phyloP scores from a whole-genome alignment of 192 early-diverging fungal genomes.

The Bifiguratus adelaidae region DNA sequence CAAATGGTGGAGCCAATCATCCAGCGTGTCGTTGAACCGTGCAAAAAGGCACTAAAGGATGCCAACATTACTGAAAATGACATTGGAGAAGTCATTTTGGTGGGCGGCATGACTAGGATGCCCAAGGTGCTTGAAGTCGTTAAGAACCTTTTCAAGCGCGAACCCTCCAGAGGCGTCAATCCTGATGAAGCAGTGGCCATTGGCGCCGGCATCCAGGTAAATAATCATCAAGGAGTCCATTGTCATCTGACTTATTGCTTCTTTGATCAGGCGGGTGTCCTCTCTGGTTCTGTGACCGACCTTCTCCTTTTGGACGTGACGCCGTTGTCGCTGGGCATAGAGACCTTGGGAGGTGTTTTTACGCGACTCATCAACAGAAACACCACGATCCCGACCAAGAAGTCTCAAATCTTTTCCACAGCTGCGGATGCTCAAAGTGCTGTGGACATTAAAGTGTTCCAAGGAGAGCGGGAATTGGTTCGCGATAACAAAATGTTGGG shows the following conservation, averaged over 20 bases:
- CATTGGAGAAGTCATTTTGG: conserved; percentile 90
- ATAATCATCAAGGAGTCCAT: background rate
- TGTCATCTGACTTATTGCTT: background rate
- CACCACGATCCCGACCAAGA: conserved; percentile 98
- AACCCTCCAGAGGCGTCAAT: conserved; percentile 89
- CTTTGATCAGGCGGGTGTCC: conserved; percentile 63
- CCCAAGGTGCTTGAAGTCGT: conserved; percentile 89
- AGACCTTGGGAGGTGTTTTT: conserved; percentile 92
- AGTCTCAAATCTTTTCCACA: conserved; percentile 93
- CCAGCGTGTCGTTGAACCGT: conserved; percentile 75
- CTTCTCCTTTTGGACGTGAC: conserved; percentile 92
- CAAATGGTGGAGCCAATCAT: conserved; percentile 56
- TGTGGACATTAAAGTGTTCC: conserved; percentile 92
- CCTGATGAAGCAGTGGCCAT: conserved; percentile 97
- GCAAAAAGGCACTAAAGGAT: conserved; percentile 84
- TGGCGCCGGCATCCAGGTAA: conserved; percentile 82
- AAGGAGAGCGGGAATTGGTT: conserved; percentile 93
- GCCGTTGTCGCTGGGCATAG: conserved; percentile 93
- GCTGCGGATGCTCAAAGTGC: conserved; percentile 93
- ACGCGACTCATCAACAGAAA: conserved; percentile 91
- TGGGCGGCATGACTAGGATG: conserved; percentile 95
- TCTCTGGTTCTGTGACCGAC: conserved; percentile 86
- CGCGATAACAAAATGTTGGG: conserved; percentile 96
- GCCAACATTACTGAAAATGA: conserved; percentile 62
- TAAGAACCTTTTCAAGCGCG: conserved; percentile 76